These are phyloP conservation scores for Melaleuca quinquenervia DNA, from an alignment of 345 rosid genomes.

Conservation along the genomic window DNA sequence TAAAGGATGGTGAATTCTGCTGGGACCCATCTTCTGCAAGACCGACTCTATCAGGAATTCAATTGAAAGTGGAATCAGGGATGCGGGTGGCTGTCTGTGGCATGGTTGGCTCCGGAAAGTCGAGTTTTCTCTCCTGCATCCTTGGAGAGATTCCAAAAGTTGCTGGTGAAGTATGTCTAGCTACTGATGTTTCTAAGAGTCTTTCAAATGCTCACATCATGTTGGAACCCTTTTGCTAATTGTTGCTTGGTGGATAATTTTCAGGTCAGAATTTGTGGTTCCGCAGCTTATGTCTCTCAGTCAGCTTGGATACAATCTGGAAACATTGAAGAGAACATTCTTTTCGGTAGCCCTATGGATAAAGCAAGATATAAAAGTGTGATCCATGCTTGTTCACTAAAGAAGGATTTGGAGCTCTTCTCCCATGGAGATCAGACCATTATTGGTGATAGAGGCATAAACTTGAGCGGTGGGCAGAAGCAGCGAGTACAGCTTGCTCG, in stretches of 20 bases:
- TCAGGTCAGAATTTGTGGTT: slow-evolving; percentile 90
- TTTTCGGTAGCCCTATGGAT: slow-evolving; percentile 94
- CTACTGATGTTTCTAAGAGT: background rate
- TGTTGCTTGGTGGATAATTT: background rate
- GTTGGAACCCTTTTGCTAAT: background rate
- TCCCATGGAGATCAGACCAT: slow-evolving; percentile 99
- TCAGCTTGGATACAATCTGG: slow-evolving; percentile 99
- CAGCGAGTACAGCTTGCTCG: slow-evolving; percentile 99
- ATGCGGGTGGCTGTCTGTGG: slow-evolving; percentile 99
- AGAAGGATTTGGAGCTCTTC: slow-evolving; percentile 94
- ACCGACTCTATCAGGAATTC: slow-evolving; percentile 68
- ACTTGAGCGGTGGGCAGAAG: slow-evolving; percentile 98
- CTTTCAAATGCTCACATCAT: background rate
- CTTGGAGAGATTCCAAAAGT: slow-evolving; percentile 98
- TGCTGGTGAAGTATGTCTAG: slow-evolving; percentile 85
- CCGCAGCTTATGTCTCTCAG: slow-evolving; percentile 95
- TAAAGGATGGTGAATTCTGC: slow-evolving; percentile 65
- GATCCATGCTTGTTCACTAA: slow-evolving; percentile 86
- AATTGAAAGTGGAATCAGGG: slow-evolving; percentile 76
- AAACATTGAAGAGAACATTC: slow-evolving; percentile 97
- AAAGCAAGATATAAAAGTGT: slow-evolving; percentile 83
- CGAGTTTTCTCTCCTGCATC: slow-evolving; percentile 95
- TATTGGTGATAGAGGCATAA: slow-evolving; percentile 99
- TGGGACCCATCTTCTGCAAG: slow-evolving; percentile 77
- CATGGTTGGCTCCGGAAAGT: slow-evolving; percentile 94